Evolutionary conservation across 345 rosid species (phyloP), one percentile per base, ranked within the genome.

Genomic region (Eucalyptus marginata): DNA sequence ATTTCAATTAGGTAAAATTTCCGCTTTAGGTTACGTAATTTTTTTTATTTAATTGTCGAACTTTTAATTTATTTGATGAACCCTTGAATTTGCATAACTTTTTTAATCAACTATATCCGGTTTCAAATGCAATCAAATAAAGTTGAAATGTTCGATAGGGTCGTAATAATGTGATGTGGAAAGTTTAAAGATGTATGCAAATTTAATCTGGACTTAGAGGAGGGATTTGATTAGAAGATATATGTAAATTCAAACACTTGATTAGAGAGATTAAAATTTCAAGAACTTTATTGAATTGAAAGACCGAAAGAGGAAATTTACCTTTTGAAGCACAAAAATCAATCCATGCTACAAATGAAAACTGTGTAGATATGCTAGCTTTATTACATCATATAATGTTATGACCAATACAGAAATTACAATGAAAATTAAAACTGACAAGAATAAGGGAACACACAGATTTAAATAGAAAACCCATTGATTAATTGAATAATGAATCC

Each of bases 71-170:
- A 58, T 58, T 2, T 5, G 6, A 58, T 58, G 13, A 24, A 58
- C 6, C 64, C 13, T 58, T 58, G 64, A 58, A 25, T 52, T 52
- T 52, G 24, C 1, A 52, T 52, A 52, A 7, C 0, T 18, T 52
- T 52, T 52, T 20, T 52, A 52, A 52, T 52, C 58, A 52, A 52
- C 22, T 52, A 1, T 52, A 20, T 52, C 58, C 25, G 0, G 25
- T 54, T 52, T 52, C 58, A 54, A 54, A 54, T 54, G 24, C 0
- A 54, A 20, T 20, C 25, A 18, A 54, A 54, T 54, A 4, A 1
- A 54, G 25, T 54, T 0, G 58, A 54, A 1, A 4, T 54, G 20
- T 54, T 54, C 0, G 3, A 2, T 54, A 20, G 25, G 0, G 58
- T 22, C 2, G 27, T 56, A 56, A 56, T 1, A 9, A 10, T 22